These are phyloP conservation scores for Artemisia argyi DNA, from an alignment of 129 eudicot genomes.

Conservation along the genomic window DNA sequence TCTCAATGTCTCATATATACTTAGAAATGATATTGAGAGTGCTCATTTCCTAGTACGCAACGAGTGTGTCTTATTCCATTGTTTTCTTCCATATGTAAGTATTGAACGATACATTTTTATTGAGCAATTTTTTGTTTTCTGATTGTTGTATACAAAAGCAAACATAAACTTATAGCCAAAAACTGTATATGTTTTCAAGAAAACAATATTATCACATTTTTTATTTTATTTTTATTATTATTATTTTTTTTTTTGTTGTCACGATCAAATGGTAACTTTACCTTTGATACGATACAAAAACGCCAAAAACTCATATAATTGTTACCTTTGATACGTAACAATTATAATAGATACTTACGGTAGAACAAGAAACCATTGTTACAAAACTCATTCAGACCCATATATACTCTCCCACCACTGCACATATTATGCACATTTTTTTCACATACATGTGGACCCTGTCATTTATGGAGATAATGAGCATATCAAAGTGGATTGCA, in stretches of 20 bases:
- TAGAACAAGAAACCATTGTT: not conserved
- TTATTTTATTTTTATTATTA: too few species aligned
- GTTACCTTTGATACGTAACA: not conserved
- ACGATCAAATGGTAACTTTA: too few species aligned
- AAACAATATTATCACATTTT: not conserved
- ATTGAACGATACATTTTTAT: conserved; percentile 7
- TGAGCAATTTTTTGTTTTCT: conserved; percentile 6
- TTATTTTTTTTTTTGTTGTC: too few species aligned
- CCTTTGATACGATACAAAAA: too few species aligned
- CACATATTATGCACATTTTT: not conserved
- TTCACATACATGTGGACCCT: not conserved
- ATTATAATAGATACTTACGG: not conserved
- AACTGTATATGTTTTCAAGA: conserved; percentile 21
- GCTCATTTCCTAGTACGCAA: conserved; percentile 1
- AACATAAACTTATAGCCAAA: not conserved
- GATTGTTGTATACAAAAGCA: not conserved
- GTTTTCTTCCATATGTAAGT: conserved; percentile 17
- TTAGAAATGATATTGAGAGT: not conserved
- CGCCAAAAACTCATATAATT: not conserved
- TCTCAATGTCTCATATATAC: not conserved
- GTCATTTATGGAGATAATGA: conserved; percentile 21
- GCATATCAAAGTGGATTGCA: conserved; percentile 16
- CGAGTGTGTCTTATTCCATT: conserved; percentile 2
- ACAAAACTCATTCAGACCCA: not conserved
- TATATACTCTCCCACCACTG: not conserved